These are phyloP conservation scores for Bromus sterilis DNA, from an alignment of 176 grass and related monocot species.

Conservation along the genomic window DNA sequence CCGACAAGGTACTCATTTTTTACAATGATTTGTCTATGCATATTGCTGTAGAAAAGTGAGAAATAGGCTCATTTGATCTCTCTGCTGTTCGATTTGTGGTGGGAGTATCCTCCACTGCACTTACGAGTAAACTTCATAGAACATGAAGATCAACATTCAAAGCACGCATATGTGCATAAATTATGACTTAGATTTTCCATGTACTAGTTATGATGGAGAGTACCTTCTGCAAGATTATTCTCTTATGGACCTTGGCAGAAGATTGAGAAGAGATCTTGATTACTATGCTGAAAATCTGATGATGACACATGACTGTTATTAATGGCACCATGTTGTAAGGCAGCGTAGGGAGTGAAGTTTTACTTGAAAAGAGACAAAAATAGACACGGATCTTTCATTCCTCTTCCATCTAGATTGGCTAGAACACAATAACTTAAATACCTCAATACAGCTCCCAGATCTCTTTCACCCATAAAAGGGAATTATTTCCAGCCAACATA, in stretches of 20 bases:
- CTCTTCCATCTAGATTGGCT: neutral
- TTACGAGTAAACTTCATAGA: neutral
- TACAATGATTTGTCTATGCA: neutral
- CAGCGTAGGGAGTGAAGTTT: neutral
- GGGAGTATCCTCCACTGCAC: neutral
- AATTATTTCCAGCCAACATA: neutral
- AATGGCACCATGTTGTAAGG: neutral
- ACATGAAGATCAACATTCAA: neutral
- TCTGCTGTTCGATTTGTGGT: neutral
- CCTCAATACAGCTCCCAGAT: neutral
- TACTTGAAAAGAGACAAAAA: neutral
- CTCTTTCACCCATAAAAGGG: neutral
- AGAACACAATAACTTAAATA: neutral
- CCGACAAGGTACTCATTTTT: conserved; percentile 64
- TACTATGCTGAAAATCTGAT: conserved; percentile 11
- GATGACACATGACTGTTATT: neutral
- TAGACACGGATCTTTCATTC: neutral
- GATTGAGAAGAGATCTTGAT: neutral
- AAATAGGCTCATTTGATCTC: conserved; percentile 1
- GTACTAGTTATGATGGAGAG: neutral
- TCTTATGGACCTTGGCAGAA: neutral
- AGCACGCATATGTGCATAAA: neutral
- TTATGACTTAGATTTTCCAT: neutral
- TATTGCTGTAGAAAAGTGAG: conserved; percentile 11
- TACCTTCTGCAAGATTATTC: conserved; percentile 1